Evolutionary conservation across 2,329 filamentous ascomycete genomes (phyloP), one percentile per base, ranked within the genome.

Genomic region (Fusarium napiforme): DNA sequence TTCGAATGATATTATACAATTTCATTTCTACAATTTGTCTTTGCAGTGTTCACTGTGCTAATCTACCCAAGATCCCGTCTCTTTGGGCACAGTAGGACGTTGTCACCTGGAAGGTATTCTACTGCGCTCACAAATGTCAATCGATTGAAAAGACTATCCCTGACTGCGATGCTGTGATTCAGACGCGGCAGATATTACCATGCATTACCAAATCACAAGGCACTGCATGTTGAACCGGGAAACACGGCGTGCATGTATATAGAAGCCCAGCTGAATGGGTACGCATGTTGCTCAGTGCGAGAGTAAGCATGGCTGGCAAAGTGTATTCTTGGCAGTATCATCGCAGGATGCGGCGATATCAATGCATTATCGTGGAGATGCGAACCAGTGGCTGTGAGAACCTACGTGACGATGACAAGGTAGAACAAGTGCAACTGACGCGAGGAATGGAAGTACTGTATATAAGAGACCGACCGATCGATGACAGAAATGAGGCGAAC

Each of bases 401-500:
- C 26, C 32, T 52, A 30, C 14, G n/a, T 36, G 32, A 45, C 4
- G 49, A 34, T 46, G 23, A 36, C 14, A 66, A 23, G 30, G 19
- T 40, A 30, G 32, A 36, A 23, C 26, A 21, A 60, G 14, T 46
- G 32, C 36, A 42, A 52, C 46, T 52, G 23, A 36, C 18, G 23
- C 32, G 40, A 26, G 39, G 28, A 68, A 43, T 43, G 42, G 42
- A 26, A 10, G 32, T 11, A 32, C 28, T 32, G 26, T 15, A 47
- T 63, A 45, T 49, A 43, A 64, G 28, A 63, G 32, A 49, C 42
- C 47, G 55, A 40, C 42, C 47, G 55, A 40, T 21, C 47, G 55
- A 36, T 26, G 32, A 19, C 58, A 45, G 40, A 60, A 52, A 36
- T 47, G 66, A 73, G 70, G 70, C 70, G 50, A 58, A 34, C 64